Evolutionary conservation across 2,329 filamentous ascomycete genomes (phyloP), one percentile per base, ranked within the genome.

Genomic region (Dothistroma septosporum): DNA sequence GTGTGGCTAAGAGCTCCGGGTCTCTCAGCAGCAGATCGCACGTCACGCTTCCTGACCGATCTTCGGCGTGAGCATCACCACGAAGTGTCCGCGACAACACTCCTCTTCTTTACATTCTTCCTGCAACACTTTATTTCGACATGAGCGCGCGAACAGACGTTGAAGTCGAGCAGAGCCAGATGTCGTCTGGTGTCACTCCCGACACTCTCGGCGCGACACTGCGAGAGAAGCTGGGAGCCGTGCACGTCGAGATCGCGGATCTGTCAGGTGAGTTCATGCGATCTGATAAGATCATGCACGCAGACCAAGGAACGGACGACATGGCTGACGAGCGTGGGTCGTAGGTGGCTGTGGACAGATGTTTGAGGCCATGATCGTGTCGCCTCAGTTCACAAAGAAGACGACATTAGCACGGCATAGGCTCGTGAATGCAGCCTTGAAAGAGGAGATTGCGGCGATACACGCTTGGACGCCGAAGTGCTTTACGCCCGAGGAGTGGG

Each of bases 391-490:
- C 65, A 73, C 74, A 28, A 80, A 80, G 71, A 82, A 82, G 80
- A 84, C 73, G 67, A 90, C 90, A 56, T 85, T 97, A 60, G 91
- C 91, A 73, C 85, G 92, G 60, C 91, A 96, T 77, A 87, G 92
- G 48, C 82, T 95, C 64, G 92, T 96, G 69, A 96, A 97, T 77
- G 83, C 83, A 16, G 86, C 87, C 5, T 81, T 97, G 69, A 93
- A 92, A 79, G 84, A 87, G 52, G 92, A 97, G 78, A 96, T 97
- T 74, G 90, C 90, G 16, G 85, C 84, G 66, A 96, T 97, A 69
- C 92, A 97, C 79, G 92, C 92, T 44, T 97, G 92, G 92, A 95
- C 91, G 59, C 91, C 92, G 31, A 95, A 92, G 78, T 96, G 92
- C 75, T 89, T 92, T 79, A 97, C 92, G 9, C 90, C 91, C 0